phyloP scores from a whole-genome alignment of 495 filamentous ascomycete species.

The Letharia columbiana region DNA sequence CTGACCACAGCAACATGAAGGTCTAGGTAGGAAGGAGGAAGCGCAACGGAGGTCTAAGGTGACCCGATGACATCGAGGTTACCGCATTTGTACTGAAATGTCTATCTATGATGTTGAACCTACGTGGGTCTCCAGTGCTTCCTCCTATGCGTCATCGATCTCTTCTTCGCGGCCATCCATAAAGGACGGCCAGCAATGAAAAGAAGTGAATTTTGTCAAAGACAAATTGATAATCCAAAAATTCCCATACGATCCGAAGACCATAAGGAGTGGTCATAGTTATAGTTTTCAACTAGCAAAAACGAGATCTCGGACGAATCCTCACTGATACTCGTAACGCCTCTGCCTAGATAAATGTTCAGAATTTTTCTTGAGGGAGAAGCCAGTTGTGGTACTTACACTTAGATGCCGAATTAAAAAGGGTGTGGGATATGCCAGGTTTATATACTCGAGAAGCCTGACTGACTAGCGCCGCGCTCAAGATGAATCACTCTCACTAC shows the following conservation, averaged over 20 bases:
- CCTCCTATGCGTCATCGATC: not conserved
- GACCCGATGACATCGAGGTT: not conserved
- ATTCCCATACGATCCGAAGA: conserved; percentile 41
- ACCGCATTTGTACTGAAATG: not conserved
- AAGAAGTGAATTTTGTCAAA: conserved; percentile 21
- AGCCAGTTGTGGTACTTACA: not conserved
- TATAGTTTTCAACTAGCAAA: conserved; percentile 53
- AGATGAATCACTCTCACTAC: not conserved
- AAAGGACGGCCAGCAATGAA: conserved; percentile 31
- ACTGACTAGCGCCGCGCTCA: not conserved
- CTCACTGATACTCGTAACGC: conserved; percentile 46
- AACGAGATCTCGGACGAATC: conserved; percentile 48
- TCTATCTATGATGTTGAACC: not conserved
- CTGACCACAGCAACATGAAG: not conserved
- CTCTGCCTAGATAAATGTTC: conserved; percentile 19
- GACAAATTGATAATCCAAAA: conserved; percentile 31
- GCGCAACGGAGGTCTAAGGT: not conserved
- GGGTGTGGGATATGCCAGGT: not conserved
- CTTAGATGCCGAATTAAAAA: conserved; percentile 23
- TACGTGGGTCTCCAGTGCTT: not conserved
- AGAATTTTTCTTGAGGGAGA: too few species aligned
- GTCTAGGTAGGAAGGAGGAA: not conserved
- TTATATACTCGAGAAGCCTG: not conserved
- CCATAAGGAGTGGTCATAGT: conserved; percentile 43
- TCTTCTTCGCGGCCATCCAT: conserved; percentile 32